Conservation (phyloP, 2,329 filamentous ascomycete species). For the Parastagonospora avenae region DNA sequence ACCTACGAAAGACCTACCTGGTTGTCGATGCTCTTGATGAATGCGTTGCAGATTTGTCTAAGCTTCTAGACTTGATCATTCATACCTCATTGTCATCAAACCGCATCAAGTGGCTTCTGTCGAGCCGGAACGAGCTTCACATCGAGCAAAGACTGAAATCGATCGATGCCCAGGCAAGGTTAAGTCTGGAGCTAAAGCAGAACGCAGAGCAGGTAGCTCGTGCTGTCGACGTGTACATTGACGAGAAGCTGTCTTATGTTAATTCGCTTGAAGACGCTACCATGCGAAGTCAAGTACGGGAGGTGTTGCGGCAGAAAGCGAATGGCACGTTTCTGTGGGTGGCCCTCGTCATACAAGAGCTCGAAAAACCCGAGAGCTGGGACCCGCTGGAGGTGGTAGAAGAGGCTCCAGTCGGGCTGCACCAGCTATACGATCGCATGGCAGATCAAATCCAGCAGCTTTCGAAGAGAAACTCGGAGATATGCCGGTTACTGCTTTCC, state of each 20-base stretch:
- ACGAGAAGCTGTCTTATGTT: constrained; percentile 34
- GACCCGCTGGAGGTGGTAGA: no score
- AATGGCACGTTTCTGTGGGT: no score
- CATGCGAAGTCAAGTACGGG: no score
- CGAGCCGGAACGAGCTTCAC: constrained; percentile 16
- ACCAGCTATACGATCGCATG: no score
- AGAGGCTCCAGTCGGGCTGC: no score
- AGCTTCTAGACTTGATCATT: constrained; percentile 5
- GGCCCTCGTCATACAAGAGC: background rate
- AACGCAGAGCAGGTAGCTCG: constrained; percentile 41
- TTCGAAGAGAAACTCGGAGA: no score
- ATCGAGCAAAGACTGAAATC: constrained; percentile 44
- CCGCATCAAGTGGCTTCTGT: constrained; percentile 18
- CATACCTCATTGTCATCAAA: background rate
- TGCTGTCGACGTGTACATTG: constrained; percentile 48
- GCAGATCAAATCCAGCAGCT: no score
- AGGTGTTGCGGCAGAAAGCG: no score
- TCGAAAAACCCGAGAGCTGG: background rate
- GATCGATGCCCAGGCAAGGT: constrained; percentile 20
- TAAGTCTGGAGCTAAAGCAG: constrained; percentile 44
- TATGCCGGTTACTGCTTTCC: no score
- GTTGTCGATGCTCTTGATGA: constrained; percentile 15
- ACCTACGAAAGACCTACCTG: constrained; percentile 2
- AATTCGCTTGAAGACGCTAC: constrained; percentile 15
- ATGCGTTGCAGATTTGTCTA: constrained; percentile 5